Conservation (phyloP, 768 basidiomycete genomes). For the Gloeopeniophorella convolvens region DNA sequence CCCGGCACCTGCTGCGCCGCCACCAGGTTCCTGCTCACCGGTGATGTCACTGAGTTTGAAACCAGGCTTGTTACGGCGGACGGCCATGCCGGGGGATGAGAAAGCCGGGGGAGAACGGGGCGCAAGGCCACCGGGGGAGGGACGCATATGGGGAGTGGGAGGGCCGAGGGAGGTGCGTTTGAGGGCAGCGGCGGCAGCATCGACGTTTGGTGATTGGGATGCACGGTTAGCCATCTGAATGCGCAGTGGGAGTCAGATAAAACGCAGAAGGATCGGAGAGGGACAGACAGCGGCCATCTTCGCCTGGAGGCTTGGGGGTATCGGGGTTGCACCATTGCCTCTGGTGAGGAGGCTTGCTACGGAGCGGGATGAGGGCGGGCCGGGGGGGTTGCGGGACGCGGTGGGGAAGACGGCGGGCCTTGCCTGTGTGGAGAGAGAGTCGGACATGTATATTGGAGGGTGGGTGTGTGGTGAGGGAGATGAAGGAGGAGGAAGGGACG, state of each 20-base stretch:
- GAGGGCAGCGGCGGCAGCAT: slow-evolving; percentile 37
- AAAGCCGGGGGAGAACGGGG: slow-evolving; percentile 31
- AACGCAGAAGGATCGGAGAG: not conserved
- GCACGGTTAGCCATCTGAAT: slow-evolving; percentile 42
- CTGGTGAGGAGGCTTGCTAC: slow-evolving; percentile 41
- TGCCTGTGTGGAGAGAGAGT: slow-evolving; percentile 19
- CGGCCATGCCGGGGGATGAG: slow-evolving; percentile 34
- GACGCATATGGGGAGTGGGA: slow-evolving; percentile 15
- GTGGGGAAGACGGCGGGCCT: slow-evolving; percentile 13
- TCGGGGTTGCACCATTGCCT: slow-evolving; percentile 48
- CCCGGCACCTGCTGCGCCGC: slow-evolving; percentile 57
- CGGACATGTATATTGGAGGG: slow-evolving; percentile 25
- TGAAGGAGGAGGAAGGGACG: slow-evolving; percentile 20
- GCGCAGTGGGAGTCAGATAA: slow-evolving; percentile 20
- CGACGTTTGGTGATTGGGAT: slow-evolving; percentile 30
- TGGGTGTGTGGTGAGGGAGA: slow-evolving; percentile 2
- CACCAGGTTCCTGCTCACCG: slow-evolving; percentile 34
- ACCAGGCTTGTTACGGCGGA: slow-evolving; percentile 43
- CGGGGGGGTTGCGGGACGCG: slow-evolving; percentile 17
- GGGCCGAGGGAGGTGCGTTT: slow-evolving; percentile 32
- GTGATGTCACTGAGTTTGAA: slow-evolving; percentile 61
- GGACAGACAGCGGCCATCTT: slow-evolving; percentile 84
- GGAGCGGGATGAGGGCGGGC: slow-evolving; percentile 22
- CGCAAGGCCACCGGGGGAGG: slow-evolving; percentile 27
- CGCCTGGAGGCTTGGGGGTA: slow-evolving; percentile 85